Evolutionary conservation across 2,329 filamentous ascomycete genomes (phyloP).

Genomic region (Colletotrichum filicis): DNA sequence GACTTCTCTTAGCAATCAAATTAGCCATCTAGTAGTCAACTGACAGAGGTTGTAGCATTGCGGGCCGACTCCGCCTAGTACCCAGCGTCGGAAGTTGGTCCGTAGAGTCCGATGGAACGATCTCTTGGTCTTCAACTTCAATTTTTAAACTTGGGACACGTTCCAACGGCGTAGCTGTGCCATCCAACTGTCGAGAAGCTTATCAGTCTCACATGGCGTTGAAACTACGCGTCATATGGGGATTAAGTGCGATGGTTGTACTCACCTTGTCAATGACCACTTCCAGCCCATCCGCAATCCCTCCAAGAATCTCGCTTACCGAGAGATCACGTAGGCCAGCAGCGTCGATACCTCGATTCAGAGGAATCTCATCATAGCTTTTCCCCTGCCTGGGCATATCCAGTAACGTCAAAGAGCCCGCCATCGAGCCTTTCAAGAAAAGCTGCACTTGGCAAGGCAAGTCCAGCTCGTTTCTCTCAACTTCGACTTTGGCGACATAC

Average conservation of each 20-base stretch:
- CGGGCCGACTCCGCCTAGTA: constrained; percentile 11
- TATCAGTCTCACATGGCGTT: constrained; percentile 6
- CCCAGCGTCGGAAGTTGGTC: constrained; percentile 44
- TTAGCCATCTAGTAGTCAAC: background rate
- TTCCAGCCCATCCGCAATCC: constrained; percentile 37
- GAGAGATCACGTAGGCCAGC: background rate
- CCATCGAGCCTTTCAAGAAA: constrained; percentile 41
- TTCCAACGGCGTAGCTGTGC: constrained; percentile 40
- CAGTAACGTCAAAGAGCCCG: constrained; percentile 49
- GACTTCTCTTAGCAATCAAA: background rate
- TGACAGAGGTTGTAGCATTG: constrained; percentile 1
- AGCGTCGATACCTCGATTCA: constrained; percentile 37
- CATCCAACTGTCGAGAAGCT: constrained; percentile 43
- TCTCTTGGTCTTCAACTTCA: constrained; percentile 47
- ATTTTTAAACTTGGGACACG: constrained; percentile 49
- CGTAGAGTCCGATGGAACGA: constrained; percentile 39
- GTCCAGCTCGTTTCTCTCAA: constrained; percentile 49
- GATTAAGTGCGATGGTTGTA: background rate
- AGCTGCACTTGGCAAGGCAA: constrained; percentile 51
- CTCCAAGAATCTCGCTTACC: background rate
- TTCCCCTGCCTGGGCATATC: constrained; percentile 48
- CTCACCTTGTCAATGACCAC: constrained; percentile 48
- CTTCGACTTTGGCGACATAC: constrained; percentile 49
- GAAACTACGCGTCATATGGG: background rate
- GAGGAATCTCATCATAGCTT: constrained; percentile 45